A percentile compares a stretch with the other conserved stretches of the same genome.
Evolutionary conservation across 1,284 basidiomycete genomes (phyloP).

Genomic region (Entoloma clypeatum): DNA sequence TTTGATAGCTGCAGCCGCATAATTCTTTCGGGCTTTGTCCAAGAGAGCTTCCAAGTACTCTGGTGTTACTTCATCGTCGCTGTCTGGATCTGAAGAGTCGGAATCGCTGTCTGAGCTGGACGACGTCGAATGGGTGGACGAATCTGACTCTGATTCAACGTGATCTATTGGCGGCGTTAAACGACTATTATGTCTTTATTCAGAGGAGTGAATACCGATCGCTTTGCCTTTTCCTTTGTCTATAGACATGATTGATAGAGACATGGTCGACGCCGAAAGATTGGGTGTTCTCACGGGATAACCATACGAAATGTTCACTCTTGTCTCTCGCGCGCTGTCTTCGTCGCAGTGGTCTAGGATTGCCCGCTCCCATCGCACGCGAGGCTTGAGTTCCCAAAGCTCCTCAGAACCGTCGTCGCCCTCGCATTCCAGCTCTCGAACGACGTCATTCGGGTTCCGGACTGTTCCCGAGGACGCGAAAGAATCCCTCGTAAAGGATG

Average conservation of each 20-base stretch:
- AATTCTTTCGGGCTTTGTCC: slow-evolving; percentile 54
- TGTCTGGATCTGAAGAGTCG: slow-evolving; percentile 33
- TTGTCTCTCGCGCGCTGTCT: slow-evolving; percentile 17
- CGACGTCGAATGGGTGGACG: slow-evolving; percentile 32
- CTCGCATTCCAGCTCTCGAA: slow-evolving; percentile 31
- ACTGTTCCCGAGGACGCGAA: slow-evolving; percentile 79
- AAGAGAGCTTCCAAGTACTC: slow-evolving; percentile 65
- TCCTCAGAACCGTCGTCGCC: slow-evolving; percentile 11
- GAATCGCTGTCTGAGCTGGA: slow-evolving; percentile 35
- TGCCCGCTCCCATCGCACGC: slow-evolving; percentile 1
- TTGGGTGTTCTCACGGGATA: neutral
- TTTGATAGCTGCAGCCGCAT: slow-evolving; percentile 28
- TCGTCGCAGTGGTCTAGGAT: slow-evolving; percentile 12
- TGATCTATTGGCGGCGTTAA: no score
- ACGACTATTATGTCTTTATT: no score
- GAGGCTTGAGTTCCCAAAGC: slow-evolving; percentile 16
- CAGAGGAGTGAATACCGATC: slow-evolving; percentile 24
- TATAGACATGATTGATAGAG: slow-evolving; percentile 18
- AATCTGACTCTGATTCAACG: slow-evolving; percentile 29
- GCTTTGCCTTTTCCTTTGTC: slow-evolving; percentile 46
- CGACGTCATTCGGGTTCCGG: slow-evolving; percentile 91
- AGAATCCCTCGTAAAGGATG: slow-evolving; percentile 78
- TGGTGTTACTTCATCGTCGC: slow-evolving; percentile 45
- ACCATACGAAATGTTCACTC: slow-evolving; percentile 9
- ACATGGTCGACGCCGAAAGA: no score